Percentiles rank a stretch among this genome's conserved stretches.
phyloP scores from a whole-genome alignment of 371 early-diverging fungal species.

The Antonospora locustae region DNA sequence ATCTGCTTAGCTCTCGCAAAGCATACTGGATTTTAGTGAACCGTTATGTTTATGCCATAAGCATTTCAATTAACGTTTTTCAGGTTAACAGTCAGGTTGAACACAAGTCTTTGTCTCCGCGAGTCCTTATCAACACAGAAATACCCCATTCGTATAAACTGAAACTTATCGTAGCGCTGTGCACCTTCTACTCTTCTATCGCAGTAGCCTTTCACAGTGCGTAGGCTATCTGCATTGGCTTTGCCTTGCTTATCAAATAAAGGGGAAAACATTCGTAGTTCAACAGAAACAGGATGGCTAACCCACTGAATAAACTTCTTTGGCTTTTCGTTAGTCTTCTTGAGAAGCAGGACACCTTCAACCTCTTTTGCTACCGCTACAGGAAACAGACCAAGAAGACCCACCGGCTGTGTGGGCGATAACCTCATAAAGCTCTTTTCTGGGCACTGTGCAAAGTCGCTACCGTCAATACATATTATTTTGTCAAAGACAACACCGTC shows the following conservation, averaged over 20 bases:
- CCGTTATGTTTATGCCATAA: no score
- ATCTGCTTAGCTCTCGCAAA: no score
- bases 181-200: slow-evolving; percentile 65
- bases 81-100: slow-evolving; percentile 31
- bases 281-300: slow-evolving; percentile 61
- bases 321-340: slow-evolving; percentile 58
- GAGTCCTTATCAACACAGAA: slow-evolving; percentile 78
- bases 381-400: slow-evolving; percentile 68
- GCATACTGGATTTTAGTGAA: no score
- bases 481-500: slow-evolving; percentile 58
- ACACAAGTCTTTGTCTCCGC: slow-evolving; percentile 17
- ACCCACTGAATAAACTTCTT: slow-evolving; percentile 97
- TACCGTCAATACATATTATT: slow-evolving; percentile 73
- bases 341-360: slow-evolving; percentile 55
- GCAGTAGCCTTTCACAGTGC: slow-evolving; percentile 61
- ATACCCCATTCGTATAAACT: slow-evolving; percentile 85
- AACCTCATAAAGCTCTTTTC: slow-evolving; percentile 81
- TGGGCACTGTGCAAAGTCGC: slow-evolving; percentile 70
- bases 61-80: slow-evolving; percentile 25
- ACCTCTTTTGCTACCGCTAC: slow-evolving; percentile 67
- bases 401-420: slow-evolving; percentile 76
- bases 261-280: slow-evolving; percentile 66
- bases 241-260: no score
- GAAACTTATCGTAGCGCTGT: slow-evolving; percentile 71
- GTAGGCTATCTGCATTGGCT: slow-evolving; percentile 66